These are phyloP conservation scores for Fusarium sp. DNA, from an alignment of 2,329 filamentous ascomycete species.

Conservation along the genomic window DNA sequence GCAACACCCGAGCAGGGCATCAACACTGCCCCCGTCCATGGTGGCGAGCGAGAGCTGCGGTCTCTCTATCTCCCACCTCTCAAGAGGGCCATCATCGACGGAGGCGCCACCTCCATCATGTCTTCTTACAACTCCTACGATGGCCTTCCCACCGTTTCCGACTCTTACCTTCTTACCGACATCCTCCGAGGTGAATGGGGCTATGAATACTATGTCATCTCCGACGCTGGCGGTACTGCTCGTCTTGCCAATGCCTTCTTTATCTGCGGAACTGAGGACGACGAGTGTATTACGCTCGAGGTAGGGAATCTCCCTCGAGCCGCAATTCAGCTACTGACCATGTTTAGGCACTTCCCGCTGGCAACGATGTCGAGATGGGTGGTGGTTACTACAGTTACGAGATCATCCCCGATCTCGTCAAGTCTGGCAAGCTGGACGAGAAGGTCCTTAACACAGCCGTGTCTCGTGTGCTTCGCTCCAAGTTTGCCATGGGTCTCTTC, in stretches of 20 bases:
- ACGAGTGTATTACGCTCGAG: constrained; percentile 74
- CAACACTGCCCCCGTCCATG: constrained; percentile 74
- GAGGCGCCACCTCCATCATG: constrained; percentile 79
- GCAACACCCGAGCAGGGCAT: constrained; percentile 80
- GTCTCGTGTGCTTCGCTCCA: constrained; percentile 74
- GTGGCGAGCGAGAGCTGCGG: constrained; percentile 68
- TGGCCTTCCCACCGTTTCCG: constrained; percentile 77
- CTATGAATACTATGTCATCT: constrained; percentile 77
- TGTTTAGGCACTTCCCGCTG: constrained; percentile 71
- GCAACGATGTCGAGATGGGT: constrained; percentile 84
- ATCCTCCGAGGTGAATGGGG: constrained; percentile 82
- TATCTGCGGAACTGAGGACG: constrained; percentile 74
- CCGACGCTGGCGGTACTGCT: constrained; percentile 80
- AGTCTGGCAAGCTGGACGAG: constrained; percentile 72
- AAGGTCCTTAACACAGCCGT: constrained; percentile 77
- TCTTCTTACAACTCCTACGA: constrained; percentile 83
- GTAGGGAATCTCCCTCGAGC: constrained; percentile 48
- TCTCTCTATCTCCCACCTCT: constrained; percentile 73
- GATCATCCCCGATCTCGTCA: constrained; percentile 75
- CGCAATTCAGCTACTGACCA: constrained; percentile 5
- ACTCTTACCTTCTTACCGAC: constrained; percentile 76
- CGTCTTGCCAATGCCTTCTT: constrained; percentile 76
- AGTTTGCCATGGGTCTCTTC: constrained; percentile 80
- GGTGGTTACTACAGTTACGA: constrained; percentile 81
- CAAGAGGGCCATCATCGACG: constrained; percentile 80